Conservation (phyloP, 768 basidiomycete species). For the Pilatotrama ljubarskyi region DNA sequence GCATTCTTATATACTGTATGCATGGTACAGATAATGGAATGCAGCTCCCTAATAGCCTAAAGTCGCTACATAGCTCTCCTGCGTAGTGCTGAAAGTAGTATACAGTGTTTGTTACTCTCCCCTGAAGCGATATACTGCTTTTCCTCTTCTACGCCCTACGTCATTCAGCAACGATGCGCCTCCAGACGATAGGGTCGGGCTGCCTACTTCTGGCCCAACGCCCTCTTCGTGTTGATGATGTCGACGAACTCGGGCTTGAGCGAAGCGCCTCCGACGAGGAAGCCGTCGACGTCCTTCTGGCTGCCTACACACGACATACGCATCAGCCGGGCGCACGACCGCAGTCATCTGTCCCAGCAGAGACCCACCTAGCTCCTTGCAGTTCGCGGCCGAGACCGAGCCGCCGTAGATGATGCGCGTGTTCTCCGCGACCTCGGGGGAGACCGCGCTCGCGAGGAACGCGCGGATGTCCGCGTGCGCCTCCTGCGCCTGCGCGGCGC, state of each 20-base stretch:
- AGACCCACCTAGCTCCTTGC: conserved; percentile 76
- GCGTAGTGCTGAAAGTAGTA: too few relatives aligned
- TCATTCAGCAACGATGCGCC: too few relatives aligned
- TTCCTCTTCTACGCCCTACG: too few relatives aligned
- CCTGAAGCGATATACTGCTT: too few relatives aligned
- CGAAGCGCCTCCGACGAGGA: conserved; percentile 97
- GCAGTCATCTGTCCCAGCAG: neutral
- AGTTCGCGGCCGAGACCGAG: conserved; percentile 87
- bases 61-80: too few relatives aligned
- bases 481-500: conserved; percentile 89
- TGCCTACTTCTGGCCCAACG: too few relatives aligned
- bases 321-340: too few relatives aligned
- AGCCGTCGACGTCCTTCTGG: conserved; percentile 89
- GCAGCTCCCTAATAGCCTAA: too few relatives aligned
- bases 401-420: conserved; percentile 96
- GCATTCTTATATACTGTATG: too few relatives aligned
- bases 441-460: conserved; percentile 68
- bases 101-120: too few relatives aligned
- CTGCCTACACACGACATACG: conserved; percentile 44
- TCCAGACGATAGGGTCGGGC: too few relatives aligned
- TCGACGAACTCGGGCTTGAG: conserved; percentile 96
- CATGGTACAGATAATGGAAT: too few relatives aligned
- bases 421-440: conserved; percentile 63
- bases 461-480: conserved; percentile 81
- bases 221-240: conserved; percentile 74